Conservation (phyloP, 2,329 filamentous ascomycete genomes). For the Seiridium cupressi region DNA sequence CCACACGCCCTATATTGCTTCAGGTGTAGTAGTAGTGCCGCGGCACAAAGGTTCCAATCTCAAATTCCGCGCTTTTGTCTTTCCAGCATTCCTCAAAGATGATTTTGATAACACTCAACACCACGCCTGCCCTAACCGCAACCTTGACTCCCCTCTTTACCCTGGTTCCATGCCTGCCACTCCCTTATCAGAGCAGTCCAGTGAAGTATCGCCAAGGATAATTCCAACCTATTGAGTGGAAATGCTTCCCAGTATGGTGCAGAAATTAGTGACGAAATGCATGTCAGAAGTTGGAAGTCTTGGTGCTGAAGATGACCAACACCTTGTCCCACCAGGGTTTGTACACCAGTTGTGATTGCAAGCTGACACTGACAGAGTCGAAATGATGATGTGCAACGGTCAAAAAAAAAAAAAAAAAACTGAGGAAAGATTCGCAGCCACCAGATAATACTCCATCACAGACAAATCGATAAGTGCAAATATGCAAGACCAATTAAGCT, state of each 20-base stretch:
- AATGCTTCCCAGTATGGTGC: conserved; percentile 36
- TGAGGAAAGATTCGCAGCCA: background rate
- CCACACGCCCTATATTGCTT: background rate
- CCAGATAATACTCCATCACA: background rate
- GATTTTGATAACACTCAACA: conserved; percentile 24
- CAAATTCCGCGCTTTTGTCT: conserved; percentile 32
- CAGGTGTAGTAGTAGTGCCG: background rate
- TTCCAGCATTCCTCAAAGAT: conserved; percentile 38
- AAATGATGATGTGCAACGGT: background rate
- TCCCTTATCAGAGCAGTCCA: conserved; percentile 38
- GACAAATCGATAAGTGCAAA: background rate
- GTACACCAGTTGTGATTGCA: background rate
- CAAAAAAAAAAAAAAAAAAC: background rate
- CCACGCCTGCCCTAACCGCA: conserved; percentile 26
- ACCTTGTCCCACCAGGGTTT: background rate
- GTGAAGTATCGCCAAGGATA: conserved; percentile 33
- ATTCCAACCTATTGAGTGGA: conserved; percentile 39
- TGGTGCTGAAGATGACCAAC: background rate
- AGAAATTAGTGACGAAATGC: conserved; percentile 21
- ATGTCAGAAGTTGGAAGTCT: background rate
- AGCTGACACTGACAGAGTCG: background rate
- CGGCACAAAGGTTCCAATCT: conserved; percentile 6
- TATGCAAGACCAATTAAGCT: background rate
- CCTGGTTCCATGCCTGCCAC: conserved; percentile 40
- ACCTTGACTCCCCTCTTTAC: conserved; percentile 31